A percentile compares a stretch with the other conserved stretches of the same genome.
Evolutionary conservation across 2,329 filamentous ascomycete species (phyloP).

Genomic region (Knufia petricola): DNA sequence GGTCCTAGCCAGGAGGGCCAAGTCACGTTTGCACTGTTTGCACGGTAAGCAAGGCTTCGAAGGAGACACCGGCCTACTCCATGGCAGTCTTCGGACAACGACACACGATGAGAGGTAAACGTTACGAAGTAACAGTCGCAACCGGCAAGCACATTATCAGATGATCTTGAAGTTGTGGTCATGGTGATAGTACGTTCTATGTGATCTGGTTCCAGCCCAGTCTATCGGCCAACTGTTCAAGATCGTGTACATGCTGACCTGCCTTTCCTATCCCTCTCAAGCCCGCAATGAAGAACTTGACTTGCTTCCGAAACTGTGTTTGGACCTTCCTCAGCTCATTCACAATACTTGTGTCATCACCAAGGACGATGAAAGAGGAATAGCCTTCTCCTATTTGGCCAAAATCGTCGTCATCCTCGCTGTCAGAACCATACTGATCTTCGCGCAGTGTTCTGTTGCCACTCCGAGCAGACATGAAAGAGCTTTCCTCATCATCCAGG

Average conservation of each 20-base stretch:
- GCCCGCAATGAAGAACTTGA: conserved; percentile 63
- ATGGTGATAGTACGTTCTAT: no score
- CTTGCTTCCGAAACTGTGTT: conserved; percentile 53
- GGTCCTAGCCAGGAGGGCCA: no score
- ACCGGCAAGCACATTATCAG: no score
- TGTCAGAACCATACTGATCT: conserved; percentile 10
- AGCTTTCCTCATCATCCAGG: conserved; percentile 12
- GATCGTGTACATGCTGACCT: background rate
- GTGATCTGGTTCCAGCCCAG: background rate
- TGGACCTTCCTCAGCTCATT: conserved; percentile 49
- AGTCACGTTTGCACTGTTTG: no score
- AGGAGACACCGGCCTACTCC: no score
- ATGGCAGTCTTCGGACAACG: no score
- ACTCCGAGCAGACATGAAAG: conserved; percentile 18
- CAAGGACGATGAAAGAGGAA: conserved; percentile 31
- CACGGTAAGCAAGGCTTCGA: no score
- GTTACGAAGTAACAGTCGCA: no score
- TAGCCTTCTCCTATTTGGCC: conserved; percentile 16
- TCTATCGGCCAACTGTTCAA: background rate
- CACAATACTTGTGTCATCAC: conserved; percentile 33
- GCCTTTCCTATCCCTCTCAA: conserved; percentile 45
- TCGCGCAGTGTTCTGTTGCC: conserved; percentile 9
- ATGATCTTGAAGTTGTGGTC: no score
- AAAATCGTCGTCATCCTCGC: background rate
- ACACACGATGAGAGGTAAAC: no score